Conservation (phyloP, 2,329 filamentous ascomycete genomes). For the Fusarium sp. region DNA sequence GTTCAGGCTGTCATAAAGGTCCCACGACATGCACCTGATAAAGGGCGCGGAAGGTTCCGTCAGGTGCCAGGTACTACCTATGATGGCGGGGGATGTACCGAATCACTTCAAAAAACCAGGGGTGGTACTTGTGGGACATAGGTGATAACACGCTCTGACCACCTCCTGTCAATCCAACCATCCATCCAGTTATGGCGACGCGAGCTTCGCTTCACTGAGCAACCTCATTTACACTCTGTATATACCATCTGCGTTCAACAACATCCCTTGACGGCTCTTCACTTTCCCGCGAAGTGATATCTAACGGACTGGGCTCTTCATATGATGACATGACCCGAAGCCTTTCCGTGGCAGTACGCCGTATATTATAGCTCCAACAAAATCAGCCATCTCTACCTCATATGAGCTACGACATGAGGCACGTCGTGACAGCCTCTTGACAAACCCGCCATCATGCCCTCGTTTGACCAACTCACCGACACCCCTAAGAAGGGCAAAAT, state of each 20-base stretch:
- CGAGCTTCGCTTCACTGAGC: conserved; percentile 30
- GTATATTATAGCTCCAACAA: conserved; percentile 11
- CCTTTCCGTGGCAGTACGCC: conserved; percentile 35
- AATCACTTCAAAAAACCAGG: conserved; percentile 29
- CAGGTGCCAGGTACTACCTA: conserved; percentile 7
- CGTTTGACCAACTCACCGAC: conserved; percentile 62
- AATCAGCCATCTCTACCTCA: conserved; percentile 14
- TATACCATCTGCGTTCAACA: conserved; percentile 3
- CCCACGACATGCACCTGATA: conserved; percentile 38
- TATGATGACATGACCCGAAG: conserved; percentile 37
- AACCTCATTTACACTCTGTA: conserved; percentile 26
- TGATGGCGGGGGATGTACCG: conserved; percentile 41
- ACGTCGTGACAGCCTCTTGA: conserved; percentile 39
- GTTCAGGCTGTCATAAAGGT: conserved; percentile 17
- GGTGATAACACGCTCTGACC: conserved; percentile 30
- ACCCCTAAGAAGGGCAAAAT: conserved; percentile 69
- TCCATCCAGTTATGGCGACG: conserved; percentile 16
- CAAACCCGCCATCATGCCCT: conserved; percentile 61
- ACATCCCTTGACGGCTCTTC: conserved; percentile 1
- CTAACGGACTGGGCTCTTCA: not conserved
- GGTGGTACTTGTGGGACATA: conserved; percentile 32
- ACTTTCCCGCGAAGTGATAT: not conserved
- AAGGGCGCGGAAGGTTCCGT: conserved; percentile 41
- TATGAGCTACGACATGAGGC: conserved; percentile 45
- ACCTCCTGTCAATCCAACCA: conserved; percentile 23